phyloP scores from a whole-genome alignment of 2,329 filamentous ascomycete species.

The Myriosclerotinia scirpicola region DNA sequence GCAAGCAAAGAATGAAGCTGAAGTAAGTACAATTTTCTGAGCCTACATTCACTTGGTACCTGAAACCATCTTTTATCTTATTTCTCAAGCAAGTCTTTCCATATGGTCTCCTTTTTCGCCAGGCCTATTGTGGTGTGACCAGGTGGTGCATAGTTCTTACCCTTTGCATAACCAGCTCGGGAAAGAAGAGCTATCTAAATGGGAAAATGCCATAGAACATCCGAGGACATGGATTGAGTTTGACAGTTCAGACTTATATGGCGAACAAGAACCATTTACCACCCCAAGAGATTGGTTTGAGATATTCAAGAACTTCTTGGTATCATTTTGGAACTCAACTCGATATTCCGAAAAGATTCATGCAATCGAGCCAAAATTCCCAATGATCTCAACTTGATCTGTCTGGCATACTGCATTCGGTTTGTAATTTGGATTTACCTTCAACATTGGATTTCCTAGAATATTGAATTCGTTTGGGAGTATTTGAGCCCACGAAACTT shows the following conservation, averaged over 20 bases:
- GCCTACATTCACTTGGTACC: not conserved
- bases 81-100: not conserved
- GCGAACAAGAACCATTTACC: not conserved
- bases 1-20: conserved; percentile 52
- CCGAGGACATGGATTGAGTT: not conserved
- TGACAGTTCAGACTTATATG: not conserved
- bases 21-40: conserved; percentile 45
- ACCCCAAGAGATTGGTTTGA: not conserved
- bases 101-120: not conserved
- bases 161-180: not conserved
- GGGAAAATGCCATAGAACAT: not conserved
- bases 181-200: not conserved
- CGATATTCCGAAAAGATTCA: not conserved
- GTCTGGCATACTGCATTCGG: not conserved
- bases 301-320: not conserved
- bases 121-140: not conserved
- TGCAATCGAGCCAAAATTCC: too few species aligned
- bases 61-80: not conserved
- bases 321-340: not conserved
- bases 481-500: not conserved
- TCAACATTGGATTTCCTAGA: not conserved
- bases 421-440: not conserved
- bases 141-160: not conserved
- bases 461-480: not conserved
- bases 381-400: not conserved